A percentile compares a stretch with the other conserved stretches of the same genome.
phyloP scores from a whole-genome alignment of 2,329 filamentous ascomycete species.

The Colletotrichum eleusines region DNA sequence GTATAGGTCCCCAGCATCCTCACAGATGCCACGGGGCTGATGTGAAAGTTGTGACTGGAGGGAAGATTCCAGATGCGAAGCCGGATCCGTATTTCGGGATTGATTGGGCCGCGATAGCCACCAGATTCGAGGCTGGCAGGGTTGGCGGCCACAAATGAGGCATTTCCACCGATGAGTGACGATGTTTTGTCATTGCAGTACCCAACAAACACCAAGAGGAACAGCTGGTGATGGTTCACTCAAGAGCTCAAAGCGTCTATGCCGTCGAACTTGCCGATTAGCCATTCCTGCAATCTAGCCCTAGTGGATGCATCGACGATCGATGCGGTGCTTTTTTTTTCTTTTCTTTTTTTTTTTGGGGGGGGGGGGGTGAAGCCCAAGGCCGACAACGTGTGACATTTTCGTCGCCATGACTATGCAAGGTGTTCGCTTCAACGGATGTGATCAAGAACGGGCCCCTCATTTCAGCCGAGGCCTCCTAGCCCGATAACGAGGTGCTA shows the following conservation, averaged over 20 bases:
- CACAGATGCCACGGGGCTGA: slow-evolving; percentile 30
- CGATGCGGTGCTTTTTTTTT: background rate
- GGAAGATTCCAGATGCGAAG: slow-evolving; percentile 16
- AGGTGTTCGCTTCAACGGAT: background rate
- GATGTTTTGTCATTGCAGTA: background rate
- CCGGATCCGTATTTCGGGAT: slow-evolving; percentile 4
- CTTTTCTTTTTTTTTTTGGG: too few relatives aligned
- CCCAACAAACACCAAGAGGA: slow-evolving; percentile 9
- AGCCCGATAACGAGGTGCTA: background rate
- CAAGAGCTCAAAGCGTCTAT: background rate
- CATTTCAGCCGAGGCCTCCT: slow-evolving; percentile 23
- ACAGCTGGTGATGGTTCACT: background rate
- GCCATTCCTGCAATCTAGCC: background rate
- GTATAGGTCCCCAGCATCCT: background rate
- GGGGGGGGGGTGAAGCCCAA: background rate
- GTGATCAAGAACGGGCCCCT: background rate
- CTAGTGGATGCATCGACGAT: slow-evolving; percentile 1
- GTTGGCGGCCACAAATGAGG: slow-evolving; percentile 12
- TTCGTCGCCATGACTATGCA: background rate
- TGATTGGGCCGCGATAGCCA: slow-evolving; percentile 18
- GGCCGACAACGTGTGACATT: background rate
- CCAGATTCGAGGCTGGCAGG: slow-evolving; percentile 1
- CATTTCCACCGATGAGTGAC: slow-evolving; percentile 8
- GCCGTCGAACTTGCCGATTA: slow-evolving; percentile 13
- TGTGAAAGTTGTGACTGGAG: slow-evolving; percentile 32